phyloP scores from a whole-genome alignment of 768 basidiomycete species.

The Pleurotus platypus region DNA sequence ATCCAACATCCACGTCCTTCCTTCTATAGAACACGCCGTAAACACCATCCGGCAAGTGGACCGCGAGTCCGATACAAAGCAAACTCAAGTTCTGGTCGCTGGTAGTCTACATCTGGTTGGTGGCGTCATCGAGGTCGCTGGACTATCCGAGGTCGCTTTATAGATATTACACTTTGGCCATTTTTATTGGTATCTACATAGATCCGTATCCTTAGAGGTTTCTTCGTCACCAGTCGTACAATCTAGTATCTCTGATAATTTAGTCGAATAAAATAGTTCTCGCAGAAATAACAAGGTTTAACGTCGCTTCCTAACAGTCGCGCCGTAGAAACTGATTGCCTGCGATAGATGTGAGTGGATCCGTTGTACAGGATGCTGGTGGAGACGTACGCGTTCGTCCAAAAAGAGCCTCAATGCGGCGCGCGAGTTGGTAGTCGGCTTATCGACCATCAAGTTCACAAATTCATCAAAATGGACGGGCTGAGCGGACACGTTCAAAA shows the following conservation, averaged over 20 bases:
- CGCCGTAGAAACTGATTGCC: constrained; percentile 57
- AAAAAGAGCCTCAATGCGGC: constrained; percentile 44
- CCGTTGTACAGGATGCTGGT: background rate
- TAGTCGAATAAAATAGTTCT: constrained; percentile 8
- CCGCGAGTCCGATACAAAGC: constrained; percentile 17
- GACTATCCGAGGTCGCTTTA: constrained; percentile 66
- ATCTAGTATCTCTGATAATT: constrained; percentile 6
- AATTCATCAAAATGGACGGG: constrained; percentile 59
- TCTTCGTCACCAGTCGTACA: background rate
- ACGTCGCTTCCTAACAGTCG: constrained; percentile 25
- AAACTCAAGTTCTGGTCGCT: constrained; percentile 71
- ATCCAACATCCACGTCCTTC: constrained; percentile 70
- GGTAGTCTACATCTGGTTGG: constrained; percentile 95
- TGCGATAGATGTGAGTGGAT: constrained; percentile 16
- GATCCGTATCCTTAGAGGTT: background rate
- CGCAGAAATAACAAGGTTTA: background rate
- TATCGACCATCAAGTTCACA: constrained; percentile 34
- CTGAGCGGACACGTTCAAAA: constrained; percentile 24
- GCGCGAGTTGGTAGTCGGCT: constrained; percentile 30
- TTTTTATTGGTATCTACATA: background rate
- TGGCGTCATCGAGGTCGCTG: constrained; percentile 89
- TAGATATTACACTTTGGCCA: constrained; percentile 22
- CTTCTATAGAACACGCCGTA: constrained; percentile 90
- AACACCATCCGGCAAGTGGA: constrained; percentile 49
- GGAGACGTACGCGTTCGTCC: constrained; percentile 45